phyloP scores from a whole-genome alignment of 345 rosid species.

The Gossypium anomalum region DNA sequence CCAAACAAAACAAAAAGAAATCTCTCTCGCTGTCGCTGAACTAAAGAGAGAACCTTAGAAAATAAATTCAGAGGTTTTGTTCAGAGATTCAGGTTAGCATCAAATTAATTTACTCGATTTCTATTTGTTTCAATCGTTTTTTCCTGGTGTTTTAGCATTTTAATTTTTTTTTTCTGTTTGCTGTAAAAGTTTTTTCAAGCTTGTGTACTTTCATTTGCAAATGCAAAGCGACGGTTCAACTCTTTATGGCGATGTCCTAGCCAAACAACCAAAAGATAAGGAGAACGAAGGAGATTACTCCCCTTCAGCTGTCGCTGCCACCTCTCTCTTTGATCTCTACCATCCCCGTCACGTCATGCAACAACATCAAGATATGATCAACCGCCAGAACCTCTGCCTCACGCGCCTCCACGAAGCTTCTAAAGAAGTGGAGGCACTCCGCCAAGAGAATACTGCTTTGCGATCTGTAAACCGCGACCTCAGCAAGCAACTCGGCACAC shows the following conservation, averaged over 20 bases:
- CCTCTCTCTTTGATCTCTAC: conserved; percentile 16
- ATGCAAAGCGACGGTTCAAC: conserved; percentile 28
- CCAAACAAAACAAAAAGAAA: too few species aligned
- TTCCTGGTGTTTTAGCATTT: too few species aligned
- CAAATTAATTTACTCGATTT: too few species aligned
- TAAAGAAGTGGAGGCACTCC: conserved; percentile 36
- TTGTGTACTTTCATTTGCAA: background rate
- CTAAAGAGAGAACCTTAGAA: too few species aligned
- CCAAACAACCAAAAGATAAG: background rate
- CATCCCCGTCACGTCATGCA: conserved; percentile 32
- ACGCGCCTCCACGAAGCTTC: conserved; percentile 38
- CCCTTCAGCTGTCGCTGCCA: conserved; percentile 20
- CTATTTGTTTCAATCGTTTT: too few species aligned
- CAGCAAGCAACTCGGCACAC: conserved; percentile 32
- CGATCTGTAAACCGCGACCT: conserved; percentile 39
- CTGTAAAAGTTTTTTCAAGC: too few species aligned
- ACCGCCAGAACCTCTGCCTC: conserved; percentile 39
- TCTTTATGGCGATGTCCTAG: conserved; percentile 10
- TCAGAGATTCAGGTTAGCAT: too few species aligned
- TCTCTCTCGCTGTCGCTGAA: too few species aligned
- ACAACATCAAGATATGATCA: conserved; percentile 42
- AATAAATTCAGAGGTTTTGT: too few species aligned
- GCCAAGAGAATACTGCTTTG: conserved; percentile 37
- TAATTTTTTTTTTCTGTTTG: too few species aligned
- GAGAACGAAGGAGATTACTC: conserved; percentile 14